Base-by-base conservation (phyloP, 2,329 filamentous ascomycete species). In the Fusarium protoensiforme region DNA sequence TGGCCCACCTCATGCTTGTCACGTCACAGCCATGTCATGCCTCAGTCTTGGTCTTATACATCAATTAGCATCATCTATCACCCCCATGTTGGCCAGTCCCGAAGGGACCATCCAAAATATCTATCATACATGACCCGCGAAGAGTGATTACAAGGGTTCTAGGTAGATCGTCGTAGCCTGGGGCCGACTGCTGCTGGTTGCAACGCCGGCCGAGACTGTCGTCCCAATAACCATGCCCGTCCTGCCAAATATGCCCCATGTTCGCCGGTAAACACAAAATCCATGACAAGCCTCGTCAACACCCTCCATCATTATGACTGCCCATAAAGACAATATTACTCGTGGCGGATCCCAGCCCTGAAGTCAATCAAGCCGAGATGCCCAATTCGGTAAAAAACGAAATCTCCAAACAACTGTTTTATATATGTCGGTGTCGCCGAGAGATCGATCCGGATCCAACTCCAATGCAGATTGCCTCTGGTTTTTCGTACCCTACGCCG, bases 141-240 rank as follows among this genome's bases (percentile, higher is more conserved):
- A 78, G 63, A 74, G 74, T 77, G 74, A 78, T 78, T 78, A 78
- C 73, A 78, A 78, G 76, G 75, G 76, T 78, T 71, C 73, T 78
- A 78, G 71, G 75, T 77, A 77, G 72, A 76, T 78, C 69, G 69
- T 78, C 77, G 68, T 78, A 73, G 74, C 74, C 76, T 70, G 67
- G 72, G 70, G 64, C 68, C 68, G 66, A 65, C 59, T 67, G 61
- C 65, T 72, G 67, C 67, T 72, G 64, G 61, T 69, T 62, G 62
- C 66, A 72, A 72, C 51, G 66, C 65, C 76, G 67, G 65, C 75
- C 76, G 67, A 76, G 76, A 68, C 71, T 78, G 75, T 70, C 66
- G 76, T 77, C 69, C 73, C 73, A 75, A 77, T 76, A 77, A 76
- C 76, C 76, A 69, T 75, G 75, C 69, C 76, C 72, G 68, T 75